Base-by-base conservation (phyloP, 1,139 yeast species). In the Lodderomyces parapsilosis region DNA sequence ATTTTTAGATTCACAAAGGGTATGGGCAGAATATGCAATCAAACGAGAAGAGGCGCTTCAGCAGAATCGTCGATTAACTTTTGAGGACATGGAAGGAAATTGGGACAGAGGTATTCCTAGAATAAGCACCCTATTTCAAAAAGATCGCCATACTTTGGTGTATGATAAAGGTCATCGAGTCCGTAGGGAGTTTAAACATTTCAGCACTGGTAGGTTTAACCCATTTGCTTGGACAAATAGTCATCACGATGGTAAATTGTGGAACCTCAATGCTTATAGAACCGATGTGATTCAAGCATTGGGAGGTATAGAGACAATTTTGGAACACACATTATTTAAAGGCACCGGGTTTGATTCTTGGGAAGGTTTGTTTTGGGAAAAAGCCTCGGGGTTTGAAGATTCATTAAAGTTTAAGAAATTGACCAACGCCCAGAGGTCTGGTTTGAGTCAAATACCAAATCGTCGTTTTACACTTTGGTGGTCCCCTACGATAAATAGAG, bases 281-380 rank as follows among this genome's bases (percentile, higher is more conserved):
- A 85, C 97, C 0, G 99, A 94, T 65, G 96, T 93, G 1, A 91
- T 94, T 36, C 98, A 93, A 63, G 96, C 98, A 0, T 73, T 94
- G 7, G 99, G 99, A 36, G 99, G 99, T 42, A 87, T 94, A 49
- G 98, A 93, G 57, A 90, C 99, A 0, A 93, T 94, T 59, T 65
- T 94, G 50, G 99, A 93, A 57, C 99, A 94, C 57, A 90, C 99
- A 0, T 66, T 94, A 42, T 94, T 93, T 70, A 88, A 88, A 59
- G 99, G 96, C 17, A 94, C 99, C 1, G 99, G 99, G 0, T 94
- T 94, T 60, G 96, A 87, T 55, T 87, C 95, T 8, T 94, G 99
- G 99, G 99, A 94, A 68, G 99, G 99, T 3, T 70, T 94, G 22
- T 94, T 94, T 62, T 94, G 99, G 99, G 99, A 94, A 58, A 89